phyloP scores from a whole-genome alignment of 2,329 filamentous ascomycete species.

The Dactylonectria estremocensis region DNA sequence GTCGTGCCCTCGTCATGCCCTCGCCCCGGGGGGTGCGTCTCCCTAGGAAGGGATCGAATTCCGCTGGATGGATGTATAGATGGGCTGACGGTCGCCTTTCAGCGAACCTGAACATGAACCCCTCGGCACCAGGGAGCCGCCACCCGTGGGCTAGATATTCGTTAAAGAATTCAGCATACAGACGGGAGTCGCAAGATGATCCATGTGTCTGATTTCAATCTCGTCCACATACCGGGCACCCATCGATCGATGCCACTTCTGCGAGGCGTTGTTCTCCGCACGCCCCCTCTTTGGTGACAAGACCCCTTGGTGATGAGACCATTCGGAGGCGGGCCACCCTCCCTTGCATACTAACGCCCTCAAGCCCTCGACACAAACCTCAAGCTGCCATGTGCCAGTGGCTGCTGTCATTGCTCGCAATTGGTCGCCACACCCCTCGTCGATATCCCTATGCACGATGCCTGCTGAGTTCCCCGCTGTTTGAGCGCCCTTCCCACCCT shows the following conservation, averaged over 20 bases:
- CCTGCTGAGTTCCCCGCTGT: constrained; percentile 47
- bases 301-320: constrained; percentile 48
- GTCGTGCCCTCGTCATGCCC: constrained; percentile 31
- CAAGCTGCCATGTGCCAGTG: constrained; percentile 55
- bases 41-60: constrained; percentile 47
- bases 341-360: constrained; percentile 57
- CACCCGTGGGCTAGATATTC: constrained; percentile 40
- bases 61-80: constrained; percentile 39
- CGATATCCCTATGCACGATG: constrained; percentile 49
- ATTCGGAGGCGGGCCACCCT: constrained; percentile 50
- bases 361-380: constrained; percentile 54
- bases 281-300: constrained; percentile 48
- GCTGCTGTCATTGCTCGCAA: constrained; percentile 44
- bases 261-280: constrained; percentile 39
- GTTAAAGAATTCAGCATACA: constrained; percentile 50
- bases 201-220: constrained; percentile 58
- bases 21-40: constrained; percentile 33
- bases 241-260: constrained; percentile 37
- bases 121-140: constrained; percentile 28
- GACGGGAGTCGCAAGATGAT: constrained; percentile 43
- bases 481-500: constrained; percentile 46
- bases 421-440: constrained; percentile 49
- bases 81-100: constrained; percentile 36
- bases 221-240: constrained; percentile 57
- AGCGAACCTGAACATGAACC: constrained; percentile 38